Conservation (phyloP, 352 stramenopile genomes). For the Phytophthora ohioensis region DNA sequence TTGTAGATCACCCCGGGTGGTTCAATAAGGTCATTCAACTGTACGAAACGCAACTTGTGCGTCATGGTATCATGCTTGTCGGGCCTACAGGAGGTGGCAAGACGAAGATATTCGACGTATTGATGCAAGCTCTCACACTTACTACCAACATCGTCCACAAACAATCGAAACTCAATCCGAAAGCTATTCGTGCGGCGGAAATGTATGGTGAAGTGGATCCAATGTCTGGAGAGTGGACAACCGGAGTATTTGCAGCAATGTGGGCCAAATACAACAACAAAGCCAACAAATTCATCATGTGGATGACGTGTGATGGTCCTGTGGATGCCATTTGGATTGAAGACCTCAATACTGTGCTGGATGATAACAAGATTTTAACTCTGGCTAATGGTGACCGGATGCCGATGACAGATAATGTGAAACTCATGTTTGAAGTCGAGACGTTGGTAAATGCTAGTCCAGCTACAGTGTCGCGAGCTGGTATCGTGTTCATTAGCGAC, state of each 20-base stretch:
- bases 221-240: conserved; percentile 98
- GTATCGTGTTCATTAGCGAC: conserved; percentile 99
- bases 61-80: conserved; percentile 99
- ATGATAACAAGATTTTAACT: conserved; percentile 98
- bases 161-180: conserved; percentile 97
- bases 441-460: conserved; percentile 97
- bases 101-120: conserved; percentile 97
- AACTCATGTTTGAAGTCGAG: conserved; percentile 98
- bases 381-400: conserved; percentile 98
- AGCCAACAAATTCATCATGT: conserved; percentile 98
- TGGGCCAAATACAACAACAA: conserved; percentile 99
- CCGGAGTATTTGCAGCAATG: conserved; percentile 97
- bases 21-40: conserved; percentile 98
- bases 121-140: conserved; percentile 94
- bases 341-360: conserved; percentile 98
- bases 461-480: conserved; percentile 96
- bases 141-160: conserved; percentile 95
- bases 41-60: conserved; percentile 98
- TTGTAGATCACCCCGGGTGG: conserved; percentile 91
- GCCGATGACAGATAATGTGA: conserved; percentile 98
- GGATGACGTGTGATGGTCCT: conserved; percentile 97
- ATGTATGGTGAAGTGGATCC: conserved; percentile 99
- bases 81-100: conserved; percentile 97
- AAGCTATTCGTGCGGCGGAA: conserved; percentile 97
- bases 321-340: conserved; percentile 99